Base-by-base conservation (phyloP, 257 asterid species). In the Thymus quinquecostatus region DNA sequence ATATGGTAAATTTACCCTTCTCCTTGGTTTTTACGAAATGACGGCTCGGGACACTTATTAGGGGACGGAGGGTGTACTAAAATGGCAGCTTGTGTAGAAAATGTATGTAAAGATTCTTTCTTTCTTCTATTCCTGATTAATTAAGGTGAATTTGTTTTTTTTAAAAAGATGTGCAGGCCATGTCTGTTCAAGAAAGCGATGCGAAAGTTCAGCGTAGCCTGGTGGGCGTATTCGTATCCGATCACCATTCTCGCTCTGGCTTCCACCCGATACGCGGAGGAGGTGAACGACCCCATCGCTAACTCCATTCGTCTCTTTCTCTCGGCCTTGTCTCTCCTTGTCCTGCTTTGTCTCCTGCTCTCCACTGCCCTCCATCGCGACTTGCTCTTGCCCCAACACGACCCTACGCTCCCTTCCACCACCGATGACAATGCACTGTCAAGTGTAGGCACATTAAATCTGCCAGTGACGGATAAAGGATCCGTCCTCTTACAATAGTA, bases 171-270 rank as follows among this genome's bases (percentile, higher is more conserved):
- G 12, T 84, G 90, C 82, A 81, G 96, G 80, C 96, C 96, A 62
- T 44, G 40, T 0, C 82, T 88, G 0, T 88, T 88, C 81, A 88
- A 58, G 86, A 88, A 83, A 75, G 84, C 96, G 9, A 84, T 88
- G 96, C 78, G 72, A 80, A 86, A 75, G 55, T 86, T 61, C 82
- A 82, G 47, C 66, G 61, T 86, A 2, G 92, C 89, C 62, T 86
- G 92, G 92, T 88, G 96, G 96, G 90, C 92, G 1, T 88, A 84
- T 53, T 88, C 96, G 0, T 88, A 82, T 68, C 87, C 96, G 1
- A 68, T 85, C 28, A 81, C 92, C 7, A 63, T 83, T 51, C 72
- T 88, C 30, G 92, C 92, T 9, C 29, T 84, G 66, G 82, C 90
- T 14, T 69, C 96, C 2, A 67, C 82, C 27, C 70, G 86, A 70